A percentile compares a stretch with the other conserved stretches of the same genome.
Conservation (phyloP, 2,329 filamentous ascomycete genomes). For the Tolypocladium nubicola region DNA sequence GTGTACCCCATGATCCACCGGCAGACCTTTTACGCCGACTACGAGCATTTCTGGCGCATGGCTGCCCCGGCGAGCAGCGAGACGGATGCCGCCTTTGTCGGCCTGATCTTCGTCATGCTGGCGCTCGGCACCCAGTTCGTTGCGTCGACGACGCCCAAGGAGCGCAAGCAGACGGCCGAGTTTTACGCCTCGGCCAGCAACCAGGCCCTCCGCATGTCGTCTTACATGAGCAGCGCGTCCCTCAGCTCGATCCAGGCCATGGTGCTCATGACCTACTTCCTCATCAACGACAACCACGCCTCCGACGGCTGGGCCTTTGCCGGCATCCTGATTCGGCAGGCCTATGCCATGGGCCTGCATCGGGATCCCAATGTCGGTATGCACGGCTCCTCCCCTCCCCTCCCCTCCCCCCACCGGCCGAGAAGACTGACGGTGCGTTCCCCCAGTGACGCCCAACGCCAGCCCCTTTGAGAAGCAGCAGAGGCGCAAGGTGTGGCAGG, state of each 20-base stretch:
- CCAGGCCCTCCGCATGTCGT: constrained; percentile 64
- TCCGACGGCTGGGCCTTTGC: constrained; percentile 77
- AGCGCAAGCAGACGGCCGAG: constrained; percentile 66
- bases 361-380: constrained; percentile 64
- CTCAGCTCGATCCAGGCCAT: constrained; percentile 67
- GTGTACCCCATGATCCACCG: constrained; percentile 74
- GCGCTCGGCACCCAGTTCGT: constrained; percentile 73
- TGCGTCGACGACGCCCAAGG: constrained; percentile 42
- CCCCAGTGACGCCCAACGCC: constrained; percentile 55
- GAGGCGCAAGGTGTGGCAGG: constrained; percentile 72
- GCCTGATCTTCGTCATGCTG: constrained; percentile 66
- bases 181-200: constrained; percentile 75
- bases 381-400: too few relatives aligned
- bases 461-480: constrained; percentile 66
- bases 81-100: constrained; percentile 59
- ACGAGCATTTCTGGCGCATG: constrained; percentile 67
- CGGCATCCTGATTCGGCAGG: constrained; percentile 65
- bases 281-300: constrained; percentile 79
- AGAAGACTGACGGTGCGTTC: too few relatives aligned
- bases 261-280: constrained; percentile 70
- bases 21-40: constrained; percentile 66
- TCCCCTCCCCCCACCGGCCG: too few relatives aligned
- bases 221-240: constrained; percentile 66
- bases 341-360: constrained; percentile 73
- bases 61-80: constrained; percentile 43